Evolutionary conservation across 371 early-diverging fungal species (phyloP), one percentile per base, ranked within the genome.

Genomic region (Umbelopsis sp.): DNA sequence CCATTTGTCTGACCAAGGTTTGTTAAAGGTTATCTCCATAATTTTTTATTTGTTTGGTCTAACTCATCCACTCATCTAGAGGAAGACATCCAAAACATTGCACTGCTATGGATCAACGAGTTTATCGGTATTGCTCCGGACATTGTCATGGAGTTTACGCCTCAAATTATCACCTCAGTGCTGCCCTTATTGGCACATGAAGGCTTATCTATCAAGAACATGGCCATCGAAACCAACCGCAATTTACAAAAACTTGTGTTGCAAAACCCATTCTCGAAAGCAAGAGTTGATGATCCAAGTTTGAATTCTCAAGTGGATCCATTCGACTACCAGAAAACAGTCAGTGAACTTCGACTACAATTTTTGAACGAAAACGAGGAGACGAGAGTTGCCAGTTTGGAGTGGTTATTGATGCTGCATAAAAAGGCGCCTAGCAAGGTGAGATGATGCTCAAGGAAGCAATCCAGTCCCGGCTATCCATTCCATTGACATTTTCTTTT

Each of bases 381-480:
- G 66, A 94, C 98, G 0, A 83, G 96, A 32, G 86, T 94, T 10
- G 94, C 93, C 0, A 90, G 93, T 38, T 74, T 97, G 73, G 95
- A 94, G 50, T 97, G 98, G 98, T 77, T 97, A 22, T 72, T 95
- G 12, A 93, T 96, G 90, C 78, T 97, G 41, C 97, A 97, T 71
- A 89, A 88, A 65, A 96, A 94, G 70, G 91, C 93, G 14, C 96
- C 97, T 0, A 84, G 85, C 65, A 85, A 86, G 80, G 89, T 86
- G 69, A 45, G 22, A 22, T 22, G 5, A 22, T 24, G 9, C 10
- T 9, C 10, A 18, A 1, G 18, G 16, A 20, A 20, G 16, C 18
- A 12, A 18, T 22, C 4, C 45, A 25, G 25, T n/a, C 46, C 22
- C 14, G 25, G 35, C 14, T 22, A 22, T 64, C 35, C 51, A 37